Evolutionary conservation across 2,329 filamentous ascomycete genomes (phyloP).

Genomic region (Dactylellina cionopaga): DNA sequence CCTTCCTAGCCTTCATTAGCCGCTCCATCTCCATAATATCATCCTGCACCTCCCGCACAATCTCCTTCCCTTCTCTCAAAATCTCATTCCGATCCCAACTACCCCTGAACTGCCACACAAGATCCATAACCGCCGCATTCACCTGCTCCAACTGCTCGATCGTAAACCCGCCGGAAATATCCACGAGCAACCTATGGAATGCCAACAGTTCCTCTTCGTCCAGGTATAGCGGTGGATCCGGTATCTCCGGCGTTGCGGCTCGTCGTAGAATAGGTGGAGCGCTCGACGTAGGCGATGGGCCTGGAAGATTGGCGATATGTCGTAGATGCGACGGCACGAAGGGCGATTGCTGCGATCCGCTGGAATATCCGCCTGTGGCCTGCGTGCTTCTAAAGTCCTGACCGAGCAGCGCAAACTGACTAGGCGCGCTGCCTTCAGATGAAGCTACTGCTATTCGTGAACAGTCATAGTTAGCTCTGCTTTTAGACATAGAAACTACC

Average conservation of each 20-base stretch:
- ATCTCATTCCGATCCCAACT: conserved; percentile 87
- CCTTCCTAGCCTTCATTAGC: conserved; percentile 58
- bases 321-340: conserved; percentile 58
- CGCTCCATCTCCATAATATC: conserved; percentile 72
- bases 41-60: conserved; percentile 78
- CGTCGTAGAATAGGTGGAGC: conserved; percentile 60
- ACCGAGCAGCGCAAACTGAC: conserved; percentile 42
- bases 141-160: conserved; percentile 97
- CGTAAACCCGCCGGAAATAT: conserved; percentile 77
- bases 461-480: conserved; percentile 52
- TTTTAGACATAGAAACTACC: conserved; percentile 54
- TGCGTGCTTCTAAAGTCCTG: conserved; percentile 40
- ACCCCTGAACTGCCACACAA: conserved; percentile 79
- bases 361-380: conserved; percentile 31
- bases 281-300: conserved; percentile 52
- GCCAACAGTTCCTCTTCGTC: conserved; percentile 66
- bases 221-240: conserved; percentile 59
- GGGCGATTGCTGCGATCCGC: conserved; percentile 55
- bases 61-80: conserved; percentile 69
- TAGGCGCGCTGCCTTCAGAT: conserved; percentile 51
- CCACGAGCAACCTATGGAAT: conserved; percentile 72
- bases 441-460: conserved; percentile 42
- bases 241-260: conserved; percentile 40
- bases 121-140: conserved; percentile 88
- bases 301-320: conserved; percentile 50